These are phyloP conservation scores for Fusarium xylarioides DNA, from an alignment of 2,329 filamentous ascomycete species.

Conservation along the genomic window DNA sequence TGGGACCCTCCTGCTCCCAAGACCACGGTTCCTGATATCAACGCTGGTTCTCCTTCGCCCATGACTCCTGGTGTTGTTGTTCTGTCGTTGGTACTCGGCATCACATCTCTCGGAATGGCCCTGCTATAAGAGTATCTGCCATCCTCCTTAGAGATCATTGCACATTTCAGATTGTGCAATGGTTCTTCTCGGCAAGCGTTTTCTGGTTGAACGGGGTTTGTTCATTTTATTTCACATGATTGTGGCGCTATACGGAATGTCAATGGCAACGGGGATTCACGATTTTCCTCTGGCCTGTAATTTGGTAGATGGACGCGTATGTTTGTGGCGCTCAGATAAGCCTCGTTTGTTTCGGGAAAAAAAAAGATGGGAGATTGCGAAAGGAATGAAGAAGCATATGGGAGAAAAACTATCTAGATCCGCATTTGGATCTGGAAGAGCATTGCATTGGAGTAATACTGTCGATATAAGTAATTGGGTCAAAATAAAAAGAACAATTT, in stretches of 20 bases:
- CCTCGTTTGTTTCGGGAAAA: conserved; percentile 6
- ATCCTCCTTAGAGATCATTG: not conserved
- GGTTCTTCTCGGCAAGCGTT: conserved; percentile 1
- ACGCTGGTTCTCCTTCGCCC: conserved; percentile 28
- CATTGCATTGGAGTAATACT: conserved; percentile 16
- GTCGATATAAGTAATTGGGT: not conserved
- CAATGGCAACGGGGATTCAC: conserved; percentile 16
- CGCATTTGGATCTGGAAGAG: not conserved
- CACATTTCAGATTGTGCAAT: not conserved
- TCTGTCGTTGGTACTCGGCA: conserved; percentile 37
- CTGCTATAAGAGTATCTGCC: conserved; percentile 2
- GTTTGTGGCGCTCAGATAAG: conserved; percentile 37
- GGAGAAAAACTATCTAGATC: not conserved
- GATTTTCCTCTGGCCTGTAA: conserved; percentile 7
- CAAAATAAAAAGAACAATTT: not conserved
- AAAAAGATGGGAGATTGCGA: conserved; percentile 18
- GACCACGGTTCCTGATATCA: conserved; percentile 39
- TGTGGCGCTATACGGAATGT: conserved; percentile 28
- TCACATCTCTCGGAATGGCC: conserved; percentile 40
- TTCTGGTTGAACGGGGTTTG: not conserved
- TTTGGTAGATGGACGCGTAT: conserved; percentile 7
- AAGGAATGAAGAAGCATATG: not conserved
- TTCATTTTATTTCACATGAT: conserved; percentile 19
- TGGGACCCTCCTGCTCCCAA: conserved; percentile 31
- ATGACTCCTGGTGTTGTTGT: conserved; percentile 35